Base-by-base conservation (phyloP, 2,329 filamentous ascomycete genomes). In the Fusarium equiseti region DNA sequence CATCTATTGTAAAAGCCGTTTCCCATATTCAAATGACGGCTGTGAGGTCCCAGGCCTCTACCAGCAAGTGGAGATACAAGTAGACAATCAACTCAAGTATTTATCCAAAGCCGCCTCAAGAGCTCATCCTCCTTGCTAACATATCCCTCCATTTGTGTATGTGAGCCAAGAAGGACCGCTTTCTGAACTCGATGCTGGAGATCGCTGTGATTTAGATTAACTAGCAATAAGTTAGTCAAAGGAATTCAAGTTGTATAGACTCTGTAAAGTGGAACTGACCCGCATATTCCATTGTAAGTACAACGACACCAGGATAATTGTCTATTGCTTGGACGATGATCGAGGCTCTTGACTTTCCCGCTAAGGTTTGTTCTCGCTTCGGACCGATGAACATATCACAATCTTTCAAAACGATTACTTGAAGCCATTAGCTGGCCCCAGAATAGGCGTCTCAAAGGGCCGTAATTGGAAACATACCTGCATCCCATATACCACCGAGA, bases 191-290 rank as follows among this genome's bases (percentile, higher is more conserved):
- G 11, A 31, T 31, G 2, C 29, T 13, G 29, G 29, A 31, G 29
- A 2, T 12, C 2, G 4, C 12, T 13, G 29, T 13, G 2, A 31
- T 13, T 6, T 31, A 31, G 12, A 13, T 2, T 7, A 35, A 4
- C 32, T 35, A 35, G 5, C 2, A 35, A 10, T 3, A 18, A 1
- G 1, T 38, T 10, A 38, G 16, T 38, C 3, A 11, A 18, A n/a
- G 9, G 11, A n/a, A 5, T 9, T 0, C 31, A 35, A 16, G 15
- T 3, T 35, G 7, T 5, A 9, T 0, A 9, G 4, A 9, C 1
- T 2, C 15, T 18, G 1, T 10, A 11, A 18, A n/a, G 5, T 11
- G 32, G 5, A 38, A 38, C 32, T n/a, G 5, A 38, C 32, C 2
- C 3, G 0, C 5, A 11, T 38, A 0, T 6, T 6, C 5, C 32